A percentile compares a stretch with the other conserved stretches of the same genome.
Evolutionary conservation across 2,329 filamentous ascomycete genomes (phyloP).

Genomic region (Penicillium sp.): DNA sequence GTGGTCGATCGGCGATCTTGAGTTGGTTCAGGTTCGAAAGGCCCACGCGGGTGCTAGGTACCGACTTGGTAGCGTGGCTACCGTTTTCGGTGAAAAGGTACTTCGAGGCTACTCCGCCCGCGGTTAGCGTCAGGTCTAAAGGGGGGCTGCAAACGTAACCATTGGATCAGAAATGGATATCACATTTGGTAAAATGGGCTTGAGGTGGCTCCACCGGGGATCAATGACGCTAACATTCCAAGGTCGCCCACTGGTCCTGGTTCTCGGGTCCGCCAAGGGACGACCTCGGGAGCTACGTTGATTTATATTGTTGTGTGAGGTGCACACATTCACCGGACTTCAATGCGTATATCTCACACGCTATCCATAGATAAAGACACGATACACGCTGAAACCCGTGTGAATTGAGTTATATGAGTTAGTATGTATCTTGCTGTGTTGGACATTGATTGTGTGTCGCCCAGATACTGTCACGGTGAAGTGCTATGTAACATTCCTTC

Average conservation of each 20-base stretch:
- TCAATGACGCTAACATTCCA: conserved; percentile 16
- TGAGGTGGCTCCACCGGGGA: not conserved
- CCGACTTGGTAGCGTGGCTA: not conserved
- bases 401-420: too few relatives aligned
- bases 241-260: conserved; percentile 12
- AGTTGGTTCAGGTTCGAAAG: not conserved
- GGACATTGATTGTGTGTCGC: not conserved
- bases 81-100: not conserved
- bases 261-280: conserved; percentile 18
- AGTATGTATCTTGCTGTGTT: too few relatives aligned
- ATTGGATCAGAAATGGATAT: not conserved
- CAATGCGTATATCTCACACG: too few relatives aligned
- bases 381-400: too few relatives aligned
- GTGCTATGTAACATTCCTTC: conserved; percentile 25
- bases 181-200: not conserved
- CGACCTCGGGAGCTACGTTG: too few relatives aligned
- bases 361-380: too few relatives aligned
- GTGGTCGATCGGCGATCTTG: not conserved
- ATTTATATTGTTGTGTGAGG: too few relatives aligned
- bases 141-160: not conserved
- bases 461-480: not conserved
- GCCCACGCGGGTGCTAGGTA: not conserved
- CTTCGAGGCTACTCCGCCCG: not conserved
- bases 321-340: too few relatives aligned
- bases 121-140: not conserved